Percentiles rank a stretch among this genome's conserved stretches.
phyloP scores from a whole-genome alignment of 2,329 filamentous ascomycete species.

The Fonsecaea monophora region DNA sequence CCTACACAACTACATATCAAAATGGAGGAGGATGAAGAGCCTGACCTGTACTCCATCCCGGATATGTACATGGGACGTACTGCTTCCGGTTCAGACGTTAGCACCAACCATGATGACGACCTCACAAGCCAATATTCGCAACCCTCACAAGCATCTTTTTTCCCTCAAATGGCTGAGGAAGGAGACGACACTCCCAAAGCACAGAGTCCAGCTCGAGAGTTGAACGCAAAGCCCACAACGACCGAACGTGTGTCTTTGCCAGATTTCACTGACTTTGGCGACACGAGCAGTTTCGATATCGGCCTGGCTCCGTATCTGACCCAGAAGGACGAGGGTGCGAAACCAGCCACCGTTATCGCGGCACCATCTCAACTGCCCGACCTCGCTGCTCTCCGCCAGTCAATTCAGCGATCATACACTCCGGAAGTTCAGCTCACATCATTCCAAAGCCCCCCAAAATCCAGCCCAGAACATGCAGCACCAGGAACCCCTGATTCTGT shows the following conservation, averaged over 20 bases:
- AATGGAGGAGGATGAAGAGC: conserved; percentile 64
- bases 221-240: conserved; percentile 10
- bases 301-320: conserved; percentile 63
- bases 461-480: conserved; percentile 49
- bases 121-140: conserved; percentile 61
- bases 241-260: conserved; percentile 51
- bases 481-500: conserved; percentile 86
- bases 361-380: conserved; percentile 43
- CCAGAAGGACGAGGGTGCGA: conserved; percentile 27
- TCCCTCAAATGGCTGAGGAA: conserved; percentile 46
- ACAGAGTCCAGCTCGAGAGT: conserved; percentile 40
- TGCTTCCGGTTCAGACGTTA: conserved; percentile 47
- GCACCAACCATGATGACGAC: conserved; percentile 53
- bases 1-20: conserved; percentile 59
- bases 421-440: conserved; percentile 37
- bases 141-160: conserved; percentile 45
- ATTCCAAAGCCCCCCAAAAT: conserved; percentile 43
- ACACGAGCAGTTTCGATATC: conserved; percentile 60
- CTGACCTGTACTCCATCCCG: conserved; percentile 71
- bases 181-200: conserved; percentile 57
- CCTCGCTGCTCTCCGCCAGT: conserved; percentile 47
- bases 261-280: conserved; percentile 58
- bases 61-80: conserved; percentile 66
- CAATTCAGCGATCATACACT: conserved; percentile 49
- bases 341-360: conserved; percentile 30